phyloP scores from a whole-genome alignment of 805 yeast species.

The Monosporozyma yasuniensis region DNA sequence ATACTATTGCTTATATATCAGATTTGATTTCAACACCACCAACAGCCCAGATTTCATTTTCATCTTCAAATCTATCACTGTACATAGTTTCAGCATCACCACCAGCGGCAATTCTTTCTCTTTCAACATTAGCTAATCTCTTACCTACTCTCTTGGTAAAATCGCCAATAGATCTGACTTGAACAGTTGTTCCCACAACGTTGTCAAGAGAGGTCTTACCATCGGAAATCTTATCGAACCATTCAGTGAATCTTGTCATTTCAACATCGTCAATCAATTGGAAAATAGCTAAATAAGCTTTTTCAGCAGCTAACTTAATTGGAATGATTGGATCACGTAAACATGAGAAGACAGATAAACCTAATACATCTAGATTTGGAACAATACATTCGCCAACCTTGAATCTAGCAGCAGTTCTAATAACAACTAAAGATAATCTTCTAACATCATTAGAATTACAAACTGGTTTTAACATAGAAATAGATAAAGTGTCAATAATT shows the following conservation, averaged over 20 bases:
- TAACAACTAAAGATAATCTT: constrained; percentile 64
- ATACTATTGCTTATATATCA: constrained; percentile 13
- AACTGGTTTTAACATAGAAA: constrained; percentile 41
- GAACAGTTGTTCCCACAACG: constrained; percentile 42
- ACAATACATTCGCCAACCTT: constrained; percentile 42
- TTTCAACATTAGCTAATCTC: constrained; percentile 76
- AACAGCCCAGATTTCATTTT: constrained; percentile 78
- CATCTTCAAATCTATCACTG: constrained; percentile 81
- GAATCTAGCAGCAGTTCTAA: constrained; percentile 64
- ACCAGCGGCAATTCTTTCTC: constrained; percentile 82
- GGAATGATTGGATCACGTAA: constrained; percentile 87
- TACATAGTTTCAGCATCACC: constrained; percentile 82
- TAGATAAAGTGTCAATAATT: constrained; percentile 46
- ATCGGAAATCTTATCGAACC: constrained; percentile 45
- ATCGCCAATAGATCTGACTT: constrained; percentile 71
- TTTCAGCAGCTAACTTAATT: constrained; percentile 88
- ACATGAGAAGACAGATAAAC: constrained; percentile 69
- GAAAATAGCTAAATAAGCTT: constrained; percentile 69
- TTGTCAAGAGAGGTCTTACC: constrained; percentile 25
- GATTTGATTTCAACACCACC: constrained; percentile 51
- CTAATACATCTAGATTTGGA: constrained; percentile 48
- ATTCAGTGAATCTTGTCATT: constrained; percentile 44
- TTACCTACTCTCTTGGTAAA: constrained; percentile 85
- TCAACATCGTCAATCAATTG: constrained; percentile 59
- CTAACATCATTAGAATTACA: constrained; percentile 67